phyloP scores from a whole-genome alignment of 2,329 filamentous ascomycete genomes.

The Monilinia aucupariae region DNA sequence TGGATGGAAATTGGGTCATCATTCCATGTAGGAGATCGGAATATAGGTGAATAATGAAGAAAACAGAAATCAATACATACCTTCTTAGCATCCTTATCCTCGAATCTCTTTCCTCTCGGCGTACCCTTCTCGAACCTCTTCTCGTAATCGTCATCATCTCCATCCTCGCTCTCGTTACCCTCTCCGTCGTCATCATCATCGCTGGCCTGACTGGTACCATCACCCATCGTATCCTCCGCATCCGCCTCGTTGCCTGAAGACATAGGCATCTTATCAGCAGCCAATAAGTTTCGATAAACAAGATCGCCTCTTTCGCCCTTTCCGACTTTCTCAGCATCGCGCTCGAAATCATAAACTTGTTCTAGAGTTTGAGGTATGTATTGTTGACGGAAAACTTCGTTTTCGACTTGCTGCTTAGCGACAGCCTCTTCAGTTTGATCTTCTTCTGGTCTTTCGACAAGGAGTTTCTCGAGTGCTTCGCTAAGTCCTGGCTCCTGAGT shows the following conservation, averaged over 20 bases:
- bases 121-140: slow-evolving; percentile 57
- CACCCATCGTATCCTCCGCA: slow-evolving; percentile 38
- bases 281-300: slow-evolving; percentile 75
- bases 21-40: slow-evolving; percentile 14
- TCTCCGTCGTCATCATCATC: slow-evolving; percentile 38
- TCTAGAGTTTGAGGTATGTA: slow-evolving; percentile 95
- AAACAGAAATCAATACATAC: slow-evolving; percentile 36
- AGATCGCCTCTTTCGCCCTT: slow-evolving; percentile 70
- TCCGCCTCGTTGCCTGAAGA: slow-evolving; percentile 38
- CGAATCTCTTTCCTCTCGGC: slow-evolving; percentile 77
- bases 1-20: slow-evolving; percentile 15
- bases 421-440: slow-evolving; percentile 47
- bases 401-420: slow-evolving; percentile 68
- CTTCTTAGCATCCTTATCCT: slow-evolving; percentile 87
- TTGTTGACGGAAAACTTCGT: slow-evolving; percentile 89
- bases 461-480: slow-evolving; percentile 60
- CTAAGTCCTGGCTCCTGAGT: slow-evolving; percentile 57
- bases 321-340: slow-evolving; percentile 73
- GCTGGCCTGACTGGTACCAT: slow-evolving; percentile 38
- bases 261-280: slow-evolving; percentile 55
- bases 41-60: neutral
- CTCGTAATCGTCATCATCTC: slow-evolving; percentile 44
- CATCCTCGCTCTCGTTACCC: slow-evolving; percentile 33
- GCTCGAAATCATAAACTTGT: slow-evolving; percentile 93
- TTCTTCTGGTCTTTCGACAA: slow-evolving; percentile 51